These are phyloP conservation scores for Iberis pinnata DNA, from an alignment of 345 rosid species.

Conservation along the genomic window DNA sequence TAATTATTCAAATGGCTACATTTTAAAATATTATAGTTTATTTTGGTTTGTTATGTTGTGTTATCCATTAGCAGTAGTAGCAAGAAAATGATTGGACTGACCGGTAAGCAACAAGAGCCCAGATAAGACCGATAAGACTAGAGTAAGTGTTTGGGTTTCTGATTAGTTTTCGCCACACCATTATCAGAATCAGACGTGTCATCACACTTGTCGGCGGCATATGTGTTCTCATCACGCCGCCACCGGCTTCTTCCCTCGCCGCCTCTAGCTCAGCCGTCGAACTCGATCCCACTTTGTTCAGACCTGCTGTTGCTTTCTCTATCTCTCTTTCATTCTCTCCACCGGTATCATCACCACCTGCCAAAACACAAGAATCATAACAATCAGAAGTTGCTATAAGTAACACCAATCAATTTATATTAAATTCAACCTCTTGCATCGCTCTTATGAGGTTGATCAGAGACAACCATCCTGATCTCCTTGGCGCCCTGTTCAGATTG, in stretches of 20 bases:
- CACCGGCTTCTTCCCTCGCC: slow-evolving; percentile 28
- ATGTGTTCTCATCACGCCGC: slow-evolving; percentile 29
- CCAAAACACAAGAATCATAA: not conserved
- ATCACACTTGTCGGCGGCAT: slow-evolving; percentile 95
- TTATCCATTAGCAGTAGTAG: not conserved
- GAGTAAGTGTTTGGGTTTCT: slow-evolving; percentile 96
- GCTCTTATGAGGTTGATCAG: slow-evolving; percentile 65
- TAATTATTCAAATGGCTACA: slow-evolving; percentile 6
- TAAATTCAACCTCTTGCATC: slow-evolving; percentile 45
- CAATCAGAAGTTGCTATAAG: no score
- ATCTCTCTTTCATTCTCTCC: slow-evolving; percentile 45
- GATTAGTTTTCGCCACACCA: slow-evolving; percentile 97
- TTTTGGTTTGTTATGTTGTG: not conserved
- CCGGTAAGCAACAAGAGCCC: slow-evolving; percentile 91
- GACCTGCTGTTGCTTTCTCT: slow-evolving; percentile 43
- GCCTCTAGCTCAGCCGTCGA: slow-evolving; percentile 59
- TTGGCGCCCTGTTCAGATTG: slow-evolving; percentile 81
- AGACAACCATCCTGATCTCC: slow-evolving; percentile 83
- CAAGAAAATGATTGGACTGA: slow-evolving; percentile 24
- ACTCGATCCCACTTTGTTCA: slow-evolving; percentile 49
- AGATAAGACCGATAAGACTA: slow-evolving; percentile 75
- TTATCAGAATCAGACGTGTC: slow-evolving; percentile 86
- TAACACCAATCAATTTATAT: no score
- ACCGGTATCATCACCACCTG: slow-evolving; percentile 31
- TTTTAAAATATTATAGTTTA: not conserved